A percentile compares a stretch with the other conserved stretches of the same genome.
phyloP scores from a whole-genome alignment of 2,329 filamentous ascomycete genomes.

The Phoma herbarum region DNA sequence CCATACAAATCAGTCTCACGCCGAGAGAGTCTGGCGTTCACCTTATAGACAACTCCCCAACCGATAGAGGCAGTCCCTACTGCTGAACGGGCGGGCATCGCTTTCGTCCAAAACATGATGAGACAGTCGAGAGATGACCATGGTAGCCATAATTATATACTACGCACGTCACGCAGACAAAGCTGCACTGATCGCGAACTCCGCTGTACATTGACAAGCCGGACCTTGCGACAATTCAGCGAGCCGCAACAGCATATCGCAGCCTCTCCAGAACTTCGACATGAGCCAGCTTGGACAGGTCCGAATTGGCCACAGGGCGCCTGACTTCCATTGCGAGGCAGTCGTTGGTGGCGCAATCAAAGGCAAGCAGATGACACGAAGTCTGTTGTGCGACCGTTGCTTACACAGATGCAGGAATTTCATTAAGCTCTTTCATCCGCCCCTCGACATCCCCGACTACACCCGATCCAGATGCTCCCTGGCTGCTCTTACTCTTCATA shows the following conservation, averaged over 20 bases:
- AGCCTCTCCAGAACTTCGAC: neutral
- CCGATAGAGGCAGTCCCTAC: conserved; percentile 16
- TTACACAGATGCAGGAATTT: conserved; percentile 32
- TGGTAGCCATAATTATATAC: conserved; percentile 4
- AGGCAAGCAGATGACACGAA: conserved; percentile 18
- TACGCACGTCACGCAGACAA: neutral
- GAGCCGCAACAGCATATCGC: neutral
- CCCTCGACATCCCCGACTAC: conserved; percentile 15
- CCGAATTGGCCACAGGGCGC: conserved; percentile 39
- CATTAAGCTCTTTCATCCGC: conserved; percentile 34
- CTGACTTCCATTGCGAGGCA: conserved; percentile 41
- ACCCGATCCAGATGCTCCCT: conserved; percentile 23
- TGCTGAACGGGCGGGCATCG: neutral
- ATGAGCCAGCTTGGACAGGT: conserved; percentile 37
- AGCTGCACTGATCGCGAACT: conserved; percentile 4
- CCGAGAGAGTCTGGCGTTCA: neutral
- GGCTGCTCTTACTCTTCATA: conserved; percentile 46
- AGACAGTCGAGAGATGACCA: neutral
- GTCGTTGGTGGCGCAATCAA: conserved; percentile 34
- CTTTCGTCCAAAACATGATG: conserved; percentile 17
- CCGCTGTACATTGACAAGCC: neutral
- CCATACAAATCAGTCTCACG: conserved; percentile 2
- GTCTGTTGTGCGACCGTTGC: neutral
- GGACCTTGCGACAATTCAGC: neutral
- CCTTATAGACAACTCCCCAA: conserved; percentile 20